Base-by-base conservation (phyloP, 371 early-diverging fungal genomes). In the Rhizopus arrhizus region DNA sequence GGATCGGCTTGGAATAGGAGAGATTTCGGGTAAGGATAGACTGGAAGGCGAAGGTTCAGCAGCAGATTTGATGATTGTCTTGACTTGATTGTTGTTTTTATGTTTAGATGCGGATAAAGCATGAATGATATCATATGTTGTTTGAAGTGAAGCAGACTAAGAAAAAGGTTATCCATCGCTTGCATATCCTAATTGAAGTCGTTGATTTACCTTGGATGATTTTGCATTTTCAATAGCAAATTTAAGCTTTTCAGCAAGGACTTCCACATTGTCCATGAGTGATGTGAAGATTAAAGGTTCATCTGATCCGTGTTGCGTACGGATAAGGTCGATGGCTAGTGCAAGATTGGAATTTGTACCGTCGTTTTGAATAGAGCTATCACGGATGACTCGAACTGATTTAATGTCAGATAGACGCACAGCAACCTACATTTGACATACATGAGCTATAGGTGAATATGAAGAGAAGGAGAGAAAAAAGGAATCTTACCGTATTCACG, bases 221-320 rank as follows among this genome's bases (percentile, higher is more conserved):
- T 80, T 80, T 7, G 74, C 69, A 60, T 74, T 76, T 13, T 72
- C 65, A 0, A 79, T 69, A 15, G 74, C 72, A 36, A 76, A 65
- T 38, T 71, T 64, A 22, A 79, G 50, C 38, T 66, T 68, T 45
- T 75, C 74, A 12, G 70, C 70, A 34, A 79, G 38, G 0, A 69
- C 66, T 42, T 76, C 76, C 28, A 74, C 65, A 36, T 76, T 68
- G 36, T 79, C 72, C 67, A 79, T 63, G 32, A 79, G 45, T 0
- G 74, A 66, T 5, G 68, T 64, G 16, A 80, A 62, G 0, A 80
- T 66, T 35, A 80, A 60, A 6, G 74, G 77, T 8, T 58, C 62
- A 16, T 67, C 56, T 29, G 50, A 38, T 13, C 58, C 46, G 31
- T 36, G 36, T 36, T 36, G 36, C 6, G 48, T 59, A 6, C 36